Evolutionary conservation across 1,284 basidiomycete species (phyloP), one percentile per base, ranked within the genome.

Genomic region (Cystobasidium pallidum): DNA sequence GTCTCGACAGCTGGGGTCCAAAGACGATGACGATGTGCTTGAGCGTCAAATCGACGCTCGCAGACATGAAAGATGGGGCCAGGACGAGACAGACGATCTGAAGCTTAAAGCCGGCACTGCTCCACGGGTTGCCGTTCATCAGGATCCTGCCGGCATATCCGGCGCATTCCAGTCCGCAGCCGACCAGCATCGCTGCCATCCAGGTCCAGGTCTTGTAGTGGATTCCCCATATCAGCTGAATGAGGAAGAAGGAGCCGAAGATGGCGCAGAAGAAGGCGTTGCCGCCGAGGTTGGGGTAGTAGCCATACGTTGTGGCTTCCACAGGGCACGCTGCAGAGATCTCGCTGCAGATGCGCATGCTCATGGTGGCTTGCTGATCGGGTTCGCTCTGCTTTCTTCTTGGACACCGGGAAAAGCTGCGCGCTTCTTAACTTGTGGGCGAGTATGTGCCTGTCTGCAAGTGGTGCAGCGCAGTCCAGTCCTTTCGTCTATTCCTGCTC

Each of bases 151-250:
- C 67, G n/a, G 34, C 67, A 41, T 70, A 70, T n/a, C 67, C 67
- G 19, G 55, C 47, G 19, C 36, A 41, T 34, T 70, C 67, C 47
- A 70, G 11, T 15, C 52, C 52, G 34, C 43, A 34, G 0, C 67
- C 67, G 15, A 70, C 36, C 13, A 70, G 19, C 30, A 59, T 30
- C 15, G 67, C 67, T n/a, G 43, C 59, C 55, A 70, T 59, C 57
- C 67, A 70, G 21, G 67, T 70, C 67, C 67, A 70, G 10, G 67
- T 70, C 43, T 58, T 55, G 55, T 70, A 70, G 24, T 58, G 28
- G 11, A 70, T 62, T 1, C 67, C 58, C 41, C 43, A 54, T 45
- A 61, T 34, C 19, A 70, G 41, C 28, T 70, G 67, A 8, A 49
- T 28, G 19, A 70, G 4, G 15, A 58, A 49, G 43, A 24, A 30